These are phyloP conservation scores for Peniophora sp. DNA, from an alignment of 1,284 basidiomycete species.

Conservation along the genomic window DNA sequence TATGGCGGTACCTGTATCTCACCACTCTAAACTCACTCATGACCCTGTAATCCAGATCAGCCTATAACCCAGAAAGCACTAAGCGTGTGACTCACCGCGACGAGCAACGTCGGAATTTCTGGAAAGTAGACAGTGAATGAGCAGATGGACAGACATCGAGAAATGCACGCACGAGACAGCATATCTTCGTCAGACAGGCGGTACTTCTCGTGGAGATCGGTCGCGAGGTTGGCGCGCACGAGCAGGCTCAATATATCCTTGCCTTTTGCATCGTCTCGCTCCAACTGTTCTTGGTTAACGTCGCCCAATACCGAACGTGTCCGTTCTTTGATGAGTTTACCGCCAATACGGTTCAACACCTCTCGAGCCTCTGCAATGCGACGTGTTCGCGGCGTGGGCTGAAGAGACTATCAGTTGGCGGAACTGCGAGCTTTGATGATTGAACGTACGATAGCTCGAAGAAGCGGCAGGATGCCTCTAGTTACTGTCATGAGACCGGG, in stretches of 20 bases:
- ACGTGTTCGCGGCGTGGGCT: not conserved
- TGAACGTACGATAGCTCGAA: not conserved
- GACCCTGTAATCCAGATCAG: too few species aligned
- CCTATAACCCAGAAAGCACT: too few species aligned
- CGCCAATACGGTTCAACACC: constrained; percentile 22
- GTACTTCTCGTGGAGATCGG: constrained; percentile 47
- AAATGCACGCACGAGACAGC: constrained; percentile 49
- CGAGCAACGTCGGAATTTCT: constrained; percentile 54
- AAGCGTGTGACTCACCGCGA: constrained; percentile 26
- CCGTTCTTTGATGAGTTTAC: constrained; percentile 34
- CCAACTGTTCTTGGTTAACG: constrained; percentile 8
- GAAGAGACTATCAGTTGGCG: not conserved
- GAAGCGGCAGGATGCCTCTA: constrained; percentile 4
- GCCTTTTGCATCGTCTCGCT: constrained; percentile 19
- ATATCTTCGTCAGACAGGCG: constrained; percentile 67
- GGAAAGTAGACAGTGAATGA: not conserved
- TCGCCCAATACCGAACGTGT: constrained; percentile 22
- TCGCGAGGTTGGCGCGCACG: constrained; percentile 56
- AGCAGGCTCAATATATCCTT: constrained; percentile 46
- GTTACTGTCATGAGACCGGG: constrained; percentile 8
- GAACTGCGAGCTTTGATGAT: not conserved
- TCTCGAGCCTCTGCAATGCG: not conserved
- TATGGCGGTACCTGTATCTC: too few species aligned
- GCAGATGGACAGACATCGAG: not conserved
- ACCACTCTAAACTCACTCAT: too few species aligned